Percentiles rank a stretch among this genome's conserved stretches.
Conservation (phyloP, 805 yeast genomes). For the Saccharomycopsis guyanensis region DNA sequence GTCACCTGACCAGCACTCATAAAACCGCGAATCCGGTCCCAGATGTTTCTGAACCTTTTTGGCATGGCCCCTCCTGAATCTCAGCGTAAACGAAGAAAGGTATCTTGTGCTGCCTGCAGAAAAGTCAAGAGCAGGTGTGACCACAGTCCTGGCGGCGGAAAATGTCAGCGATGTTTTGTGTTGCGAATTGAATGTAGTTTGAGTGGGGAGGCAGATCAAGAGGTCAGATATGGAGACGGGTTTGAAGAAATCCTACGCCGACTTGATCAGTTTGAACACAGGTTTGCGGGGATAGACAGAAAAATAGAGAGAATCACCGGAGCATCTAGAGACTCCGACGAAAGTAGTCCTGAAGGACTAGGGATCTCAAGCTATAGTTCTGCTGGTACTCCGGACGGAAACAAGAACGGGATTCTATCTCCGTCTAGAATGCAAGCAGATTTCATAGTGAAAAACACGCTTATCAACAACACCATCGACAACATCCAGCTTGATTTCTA, state of each 20-base stretch:
- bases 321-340: neutral
- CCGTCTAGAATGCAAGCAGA: neutral
- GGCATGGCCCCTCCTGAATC: too few relatives aligned
- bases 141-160: constrained; percentile 27
- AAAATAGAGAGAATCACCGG: neutral
- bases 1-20: too few relatives aligned
- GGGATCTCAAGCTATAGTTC: neutral
- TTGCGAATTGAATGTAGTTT: constrained; percentile 42
- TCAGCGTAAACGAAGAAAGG: constrained; percentile 32
- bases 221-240: neutral
- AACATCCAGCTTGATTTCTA: constrained; percentile 19
- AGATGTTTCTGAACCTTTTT: too few relatives aligned
- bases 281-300: neutral
- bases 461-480: constrained; percentile 10
- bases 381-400: neutral
- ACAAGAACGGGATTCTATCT: neutral
- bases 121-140: constrained; percentile 54
- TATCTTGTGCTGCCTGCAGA: constrained; percentile 43
- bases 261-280: constrained; percentile 7
- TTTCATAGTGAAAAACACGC: constrained; percentile 3
- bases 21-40: too few relatives aligned
- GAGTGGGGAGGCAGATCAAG: constrained; percentile 25
- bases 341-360: neutral
- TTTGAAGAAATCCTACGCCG: neutral
- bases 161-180: constrained; percentile 47